phyloP scores from a whole-genome alignment of 345 rosid genomes.

The Gossypium herbaceum region DNA sequence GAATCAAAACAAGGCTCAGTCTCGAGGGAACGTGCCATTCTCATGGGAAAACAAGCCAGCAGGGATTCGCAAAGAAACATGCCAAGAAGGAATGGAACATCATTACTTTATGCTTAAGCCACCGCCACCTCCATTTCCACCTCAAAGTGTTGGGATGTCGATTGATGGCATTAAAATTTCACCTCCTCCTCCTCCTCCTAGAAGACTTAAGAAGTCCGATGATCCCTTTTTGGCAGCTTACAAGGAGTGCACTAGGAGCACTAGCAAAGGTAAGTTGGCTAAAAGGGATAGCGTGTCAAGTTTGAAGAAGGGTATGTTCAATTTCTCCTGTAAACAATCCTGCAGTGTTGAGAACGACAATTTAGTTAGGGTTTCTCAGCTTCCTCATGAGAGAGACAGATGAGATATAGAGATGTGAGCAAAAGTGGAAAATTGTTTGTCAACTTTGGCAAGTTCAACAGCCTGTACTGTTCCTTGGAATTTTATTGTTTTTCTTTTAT shows the following conservation, averaged over 20 bases:
- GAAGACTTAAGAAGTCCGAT: conserved; percentile 23
- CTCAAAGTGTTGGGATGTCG: background rate
- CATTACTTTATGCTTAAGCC: conserved; percentile 17
- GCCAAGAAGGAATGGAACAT: background rate
- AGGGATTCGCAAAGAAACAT: conserved; percentile 28
- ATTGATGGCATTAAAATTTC: conserved; percentile 26
- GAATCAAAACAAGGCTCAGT: conserved; percentile 17
- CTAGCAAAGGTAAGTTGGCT: conserved; percentile 15
- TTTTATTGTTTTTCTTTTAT: too few species aligned
- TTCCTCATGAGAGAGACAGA: conserved; percentile 17
- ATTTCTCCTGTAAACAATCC: conserved; percentile 41
- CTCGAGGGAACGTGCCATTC: conserved; percentile 31
- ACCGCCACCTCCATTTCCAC: conserved; percentile 36
- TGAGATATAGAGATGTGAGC: background rate
- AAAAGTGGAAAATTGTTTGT: too few species aligned
- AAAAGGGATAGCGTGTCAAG: conserved; percentile 2
- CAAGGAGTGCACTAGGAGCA: conserved; percentile 31
- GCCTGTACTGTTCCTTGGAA: background rate
- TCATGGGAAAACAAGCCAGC: conserved; percentile 28
- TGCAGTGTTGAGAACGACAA: conserved; percentile 36
- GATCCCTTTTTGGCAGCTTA: conserved; percentile 1
- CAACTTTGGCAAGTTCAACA: too few species aligned
- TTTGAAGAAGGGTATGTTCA: conserved; percentile 17
- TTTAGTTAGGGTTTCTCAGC: conserved; percentile 33
- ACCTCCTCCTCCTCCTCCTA: conserved; percentile 37